A percentile compares a stretch with the other conserved stretches of the same genome.
phyloP scores from a whole-genome alignment of 805 yeast genomes.

The Yarrowia sp. region DNA sequence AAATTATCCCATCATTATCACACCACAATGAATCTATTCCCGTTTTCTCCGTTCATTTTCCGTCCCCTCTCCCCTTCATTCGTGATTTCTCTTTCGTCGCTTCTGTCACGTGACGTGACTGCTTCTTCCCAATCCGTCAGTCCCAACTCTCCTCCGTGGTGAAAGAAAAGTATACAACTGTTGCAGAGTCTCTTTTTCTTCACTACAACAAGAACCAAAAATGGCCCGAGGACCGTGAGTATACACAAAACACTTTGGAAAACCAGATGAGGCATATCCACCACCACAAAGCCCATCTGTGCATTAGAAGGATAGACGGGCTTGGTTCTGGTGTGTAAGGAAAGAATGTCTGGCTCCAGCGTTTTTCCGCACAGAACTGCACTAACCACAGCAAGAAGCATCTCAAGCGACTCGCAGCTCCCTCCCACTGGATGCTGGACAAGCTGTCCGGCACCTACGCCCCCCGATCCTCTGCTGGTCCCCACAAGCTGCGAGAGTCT shows the following conservation, averaged over 20 bases:
- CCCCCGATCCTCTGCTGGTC: constrained; percentile 99
- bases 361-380: constrained; percentile 4
- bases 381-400: constrained; percentile 61
- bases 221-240: constrained; percentile 84
- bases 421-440: constrained; percentile 99
- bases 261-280: constrained; percentile 21
- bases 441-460: constrained; percentile 99
- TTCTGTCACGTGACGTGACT: constrained; percentile 28
- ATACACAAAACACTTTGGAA: constrained; percentile 40
- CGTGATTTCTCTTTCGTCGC: not conserved
- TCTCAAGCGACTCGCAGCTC: constrained; percentile 99
- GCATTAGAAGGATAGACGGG: constrained; percentile 11
- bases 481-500: constrained; percentile 98
- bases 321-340: constrained; percentile 23
- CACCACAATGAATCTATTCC: no score
- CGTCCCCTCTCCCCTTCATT: no score
- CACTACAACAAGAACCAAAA: constrained; percentile 48
- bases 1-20: no score
- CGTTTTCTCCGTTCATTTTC: no score
- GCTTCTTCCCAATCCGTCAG: not conserved
- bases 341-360: no score
- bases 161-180: constrained; percentile 25
- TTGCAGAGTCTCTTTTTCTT: not conserved
- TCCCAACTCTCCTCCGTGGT: not conserved
- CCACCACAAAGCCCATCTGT: constrained; percentile 23